Evolutionary conservation across 768 basidiomycete genomes (phyloP), one percentile per base, ranked within the genome.

Genomic region (Tubosaeta sp.): DNA sequence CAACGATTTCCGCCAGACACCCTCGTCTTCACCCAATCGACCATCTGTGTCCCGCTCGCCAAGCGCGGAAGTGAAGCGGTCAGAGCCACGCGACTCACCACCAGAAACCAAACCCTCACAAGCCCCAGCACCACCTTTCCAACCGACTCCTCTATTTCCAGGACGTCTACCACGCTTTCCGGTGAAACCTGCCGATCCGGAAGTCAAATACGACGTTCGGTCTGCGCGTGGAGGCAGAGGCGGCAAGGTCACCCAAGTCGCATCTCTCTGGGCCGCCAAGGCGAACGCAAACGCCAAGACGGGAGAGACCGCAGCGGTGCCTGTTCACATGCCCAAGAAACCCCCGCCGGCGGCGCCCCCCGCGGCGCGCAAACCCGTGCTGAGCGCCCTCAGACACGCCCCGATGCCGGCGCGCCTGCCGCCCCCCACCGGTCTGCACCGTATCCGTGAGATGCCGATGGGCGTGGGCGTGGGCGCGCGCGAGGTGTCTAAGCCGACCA

Each of bases 191-290:
- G 52, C 59, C 4, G 79, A 82, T 54, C 72, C 78, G 0, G 84
- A 82, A 47, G 76, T 74, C 19, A 85, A 82, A 52, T 89, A 90
- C 60, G 82, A 91, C 60, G 67, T 88, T 25, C 81, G 84, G 12
- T 90, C 87, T 34, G 88, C 87, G 5, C 77, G 88, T 19, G 88
- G 90, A 5, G 89, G 90, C 2, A 72, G 78, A 39, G 89, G 90
- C 3, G 90, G 88, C 12, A 77, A 79, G 48, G 89, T 91, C 14
- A 75, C 86, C 3, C 74, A 87, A 5, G 86, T 89, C 1, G 82
- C 86, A 0, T 79, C 87, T 2, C 71, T 91, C 22, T 91, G 88
- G 88, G 81, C 85, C 3, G 71, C 81, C 33, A 80, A 75, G n/a
- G 74, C 73, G 25, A 61, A 42, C 3, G 29, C 22, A 8, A 46